phyloP scores from a whole-genome alignment of 1,139 yeast genomes.

The Geotrichum histeridarum region DNA sequence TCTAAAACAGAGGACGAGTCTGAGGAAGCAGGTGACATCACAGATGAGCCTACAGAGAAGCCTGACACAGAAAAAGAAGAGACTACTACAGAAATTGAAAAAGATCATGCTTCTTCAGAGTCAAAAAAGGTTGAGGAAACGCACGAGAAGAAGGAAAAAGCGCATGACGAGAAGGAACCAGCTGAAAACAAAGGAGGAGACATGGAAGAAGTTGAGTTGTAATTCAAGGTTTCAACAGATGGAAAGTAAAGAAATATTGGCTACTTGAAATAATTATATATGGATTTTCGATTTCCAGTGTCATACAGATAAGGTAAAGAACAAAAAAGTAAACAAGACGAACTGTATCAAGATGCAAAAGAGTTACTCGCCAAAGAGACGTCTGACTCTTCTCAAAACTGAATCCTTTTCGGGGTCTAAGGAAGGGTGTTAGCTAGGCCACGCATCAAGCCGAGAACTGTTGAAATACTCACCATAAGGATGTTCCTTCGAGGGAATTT shows the following conservation, averaged over 20 bases:
- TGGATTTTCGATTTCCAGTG: neutral
- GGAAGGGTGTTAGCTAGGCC: neutral
- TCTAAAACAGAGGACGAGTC: slow-evolving; percentile 16
- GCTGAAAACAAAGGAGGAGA: neutral
- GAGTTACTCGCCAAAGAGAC: slow-evolving; percentile 78
- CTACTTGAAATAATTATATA: slow-evolving; percentile 7
- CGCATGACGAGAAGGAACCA: neutral
- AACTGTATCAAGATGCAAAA: slow-evolving; percentile 3
- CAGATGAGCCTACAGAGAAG: neutral
- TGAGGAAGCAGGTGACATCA: slow-evolving; percentile 14
- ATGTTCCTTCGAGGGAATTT: slow-evolving; percentile 96
- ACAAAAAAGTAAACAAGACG: neutral
- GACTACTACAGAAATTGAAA: neutral
- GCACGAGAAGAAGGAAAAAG: neutral
- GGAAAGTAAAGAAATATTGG: neutral
- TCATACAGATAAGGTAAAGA: neutral
- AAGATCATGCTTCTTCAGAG: neutral
- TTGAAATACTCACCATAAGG: slow-evolving; percentile 56
- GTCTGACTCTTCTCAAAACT: slow-evolving; percentile 86
- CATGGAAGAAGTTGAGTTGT: slow-evolving; percentile 7
- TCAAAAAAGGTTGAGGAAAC: neutral
- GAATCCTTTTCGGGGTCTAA: slow-evolving; percentile 93
- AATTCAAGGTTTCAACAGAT: neutral
- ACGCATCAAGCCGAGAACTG: neutral
- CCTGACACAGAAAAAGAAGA: neutral